A percentile compares a stretch with the other conserved stretches of the same genome.
phyloP scores from a whole-genome alignment of 75 land plant genomes.

The Selaginella tamariscina region DNA sequence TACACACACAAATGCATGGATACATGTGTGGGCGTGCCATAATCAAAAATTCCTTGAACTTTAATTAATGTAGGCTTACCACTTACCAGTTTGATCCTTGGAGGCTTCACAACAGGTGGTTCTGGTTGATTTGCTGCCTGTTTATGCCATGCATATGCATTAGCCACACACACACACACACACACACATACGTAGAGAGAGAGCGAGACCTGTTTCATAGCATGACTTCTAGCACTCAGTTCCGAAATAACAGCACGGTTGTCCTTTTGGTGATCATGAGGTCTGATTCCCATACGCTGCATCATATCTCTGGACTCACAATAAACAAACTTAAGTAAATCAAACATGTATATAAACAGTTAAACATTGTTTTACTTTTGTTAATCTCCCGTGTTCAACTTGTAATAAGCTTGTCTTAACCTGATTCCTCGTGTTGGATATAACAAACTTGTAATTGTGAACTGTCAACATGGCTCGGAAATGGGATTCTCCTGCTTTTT shows the following conservation, averaged over 20 bases:
- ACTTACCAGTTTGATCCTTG: background rate
- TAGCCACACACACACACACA: no score
- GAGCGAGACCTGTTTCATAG: background rate
- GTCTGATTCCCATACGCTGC: slow-evolving; percentile 1
- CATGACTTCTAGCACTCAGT: background rate
- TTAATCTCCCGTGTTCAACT: no score
- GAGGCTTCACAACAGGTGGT: background rate
- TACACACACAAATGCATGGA: no score
- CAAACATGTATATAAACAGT: no score
- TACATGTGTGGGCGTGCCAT: no score
- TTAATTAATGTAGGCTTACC: background rate
- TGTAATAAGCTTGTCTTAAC: no score
- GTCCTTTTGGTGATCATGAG: background rate
- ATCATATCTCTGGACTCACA: background rate
- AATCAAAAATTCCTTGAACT: background rate
- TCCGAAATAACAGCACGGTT: background rate
- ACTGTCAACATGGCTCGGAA: background rate
- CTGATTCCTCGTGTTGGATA: background rate
- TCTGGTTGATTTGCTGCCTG: background rate
- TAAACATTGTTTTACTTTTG: no score
- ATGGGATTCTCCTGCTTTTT: background rate
- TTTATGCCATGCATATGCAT: no score
- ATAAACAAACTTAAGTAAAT: background rate
- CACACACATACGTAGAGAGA: no score
- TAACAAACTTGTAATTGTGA: background rate